These are phyloP conservation scores for Micromonas pusilla DNA, from an alignment of 139 green algal genomes.

Conservation along the genomic window DNA sequence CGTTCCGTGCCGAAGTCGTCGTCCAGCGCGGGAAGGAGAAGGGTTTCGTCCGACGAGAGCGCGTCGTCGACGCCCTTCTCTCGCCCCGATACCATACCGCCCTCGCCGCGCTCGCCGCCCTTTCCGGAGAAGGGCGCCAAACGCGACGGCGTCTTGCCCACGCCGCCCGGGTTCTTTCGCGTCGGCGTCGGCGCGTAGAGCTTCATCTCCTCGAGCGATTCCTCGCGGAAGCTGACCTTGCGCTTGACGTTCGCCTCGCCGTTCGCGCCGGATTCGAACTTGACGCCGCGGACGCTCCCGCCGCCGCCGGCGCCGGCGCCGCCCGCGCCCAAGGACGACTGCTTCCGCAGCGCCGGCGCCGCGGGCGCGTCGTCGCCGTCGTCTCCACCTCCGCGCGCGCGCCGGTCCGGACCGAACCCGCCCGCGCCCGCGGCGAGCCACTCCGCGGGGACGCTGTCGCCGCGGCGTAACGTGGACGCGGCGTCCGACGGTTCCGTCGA, in stretches of 20 bases:
- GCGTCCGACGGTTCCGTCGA: background rate
- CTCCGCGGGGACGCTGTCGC: background rate
- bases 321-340: too few species aligned
- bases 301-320: too few species aligned
- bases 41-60: too few species aligned
- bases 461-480: background rate
- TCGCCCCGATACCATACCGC: background rate
- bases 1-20: background rate
- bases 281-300: too few species aligned
- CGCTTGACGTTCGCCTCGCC: background rate
- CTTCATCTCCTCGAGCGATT: background rate
- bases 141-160: background rate
- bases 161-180: background rate
- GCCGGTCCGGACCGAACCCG: background rate
- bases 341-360: too few species aligned
- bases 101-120: too few species aligned
- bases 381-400: too few species aligned
- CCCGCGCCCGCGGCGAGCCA: background rate
- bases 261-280: background rate
- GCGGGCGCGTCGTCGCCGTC: too few species aligned
- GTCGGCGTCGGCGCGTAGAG: constrained; percentile 1
- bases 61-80: too few species aligned
- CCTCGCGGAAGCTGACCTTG: background rate
- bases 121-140: background rate
- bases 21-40: too few species aligned